A percentile compares a stretch with the other conserved stretches of the same genome.
These are phyloP conservation scores for Yamadazyma epiphylla DNA, from an alignment of 1,139 yeast species.

Conservation along the genomic window DNA sequence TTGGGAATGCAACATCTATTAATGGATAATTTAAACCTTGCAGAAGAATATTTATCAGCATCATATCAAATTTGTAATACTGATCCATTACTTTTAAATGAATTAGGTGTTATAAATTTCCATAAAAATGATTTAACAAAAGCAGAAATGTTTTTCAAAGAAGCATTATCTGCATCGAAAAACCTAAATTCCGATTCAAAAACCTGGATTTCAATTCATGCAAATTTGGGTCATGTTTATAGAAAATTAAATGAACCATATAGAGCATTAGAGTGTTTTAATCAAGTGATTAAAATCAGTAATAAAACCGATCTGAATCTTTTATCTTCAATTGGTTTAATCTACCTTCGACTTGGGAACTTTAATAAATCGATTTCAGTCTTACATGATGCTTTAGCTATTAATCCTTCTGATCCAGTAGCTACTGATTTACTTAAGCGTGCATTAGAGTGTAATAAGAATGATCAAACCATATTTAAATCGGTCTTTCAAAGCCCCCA, in stretches of 20 bases:
- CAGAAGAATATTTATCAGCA: constrained; percentile 80
- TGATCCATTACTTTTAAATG: constrained; percentile 87
- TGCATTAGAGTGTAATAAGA: constrained; percentile 68
- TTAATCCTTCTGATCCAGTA: constrained; percentile 77
- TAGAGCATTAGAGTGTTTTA: constrained; percentile 71
- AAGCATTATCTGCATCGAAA: constrained; percentile 70
- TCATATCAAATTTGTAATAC: constrained; percentile 74
- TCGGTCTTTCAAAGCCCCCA: neutral
- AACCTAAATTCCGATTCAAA: constrained; percentile 73
- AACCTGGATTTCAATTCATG: constrained; percentile 83
- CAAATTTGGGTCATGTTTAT: constrained; percentile 89
- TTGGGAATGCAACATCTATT: constrained; percentile 95
- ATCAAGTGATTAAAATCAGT: constrained; percentile 67
- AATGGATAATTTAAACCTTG: constrained; percentile 75
- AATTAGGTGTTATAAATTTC: constrained; percentile 84
- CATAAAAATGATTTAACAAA: constrained; percentile 64
- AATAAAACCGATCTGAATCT: constrained; percentile 69
- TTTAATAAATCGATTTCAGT: constrained; percentile 65
- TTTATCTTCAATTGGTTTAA: constrained; percentile 79
- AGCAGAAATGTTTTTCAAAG: constrained; percentile 70
- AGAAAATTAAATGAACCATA: constrained; percentile 61
- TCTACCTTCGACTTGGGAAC: constrained; percentile 68
- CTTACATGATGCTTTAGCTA: constrained; percentile 77
- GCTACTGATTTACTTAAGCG: constrained; percentile 77
- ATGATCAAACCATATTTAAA: constrained; percentile 4